Evolutionary conservation across 139 green algal genomes (phyloP).

Genomic region (Auxenochlorella pyrenoidosa): DNA sequence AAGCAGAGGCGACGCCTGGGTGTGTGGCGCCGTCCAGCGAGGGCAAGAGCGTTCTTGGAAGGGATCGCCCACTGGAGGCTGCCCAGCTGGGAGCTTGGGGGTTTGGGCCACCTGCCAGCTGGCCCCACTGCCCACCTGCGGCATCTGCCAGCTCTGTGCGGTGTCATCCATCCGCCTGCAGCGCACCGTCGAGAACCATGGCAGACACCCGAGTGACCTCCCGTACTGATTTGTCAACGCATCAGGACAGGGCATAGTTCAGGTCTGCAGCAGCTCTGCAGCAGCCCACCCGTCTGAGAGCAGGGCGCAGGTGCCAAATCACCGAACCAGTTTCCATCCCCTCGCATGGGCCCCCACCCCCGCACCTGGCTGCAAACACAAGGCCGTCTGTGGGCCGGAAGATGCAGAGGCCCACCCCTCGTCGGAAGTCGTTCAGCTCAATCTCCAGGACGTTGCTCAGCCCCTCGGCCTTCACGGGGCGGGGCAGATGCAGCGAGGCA

Average conservation of each 20-base stretch:
- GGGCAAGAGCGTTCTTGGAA: too few species aligned
- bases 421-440: conserved; percentile 44
- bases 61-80: too few species aligned
- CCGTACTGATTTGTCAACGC: too few species aligned
- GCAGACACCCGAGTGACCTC: too few species aligned
- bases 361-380: conserved; percentile 55
- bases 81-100: too few species aligned
- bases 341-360: background rate
- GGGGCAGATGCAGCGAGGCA: background rate
- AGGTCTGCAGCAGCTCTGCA: too few species aligned
- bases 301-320: too few species aligned
- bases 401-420: conserved; percentile 62
- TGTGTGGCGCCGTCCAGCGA: background rate
- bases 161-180: conserved; percentile 54
- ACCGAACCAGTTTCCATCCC: too few species aligned
- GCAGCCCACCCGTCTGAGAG: too few species aligned
- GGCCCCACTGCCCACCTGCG: conserved; percentile 37
- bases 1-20: too few species aligned
- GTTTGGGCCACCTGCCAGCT: background rate
- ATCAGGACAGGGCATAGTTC: too few species aligned
- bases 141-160: conserved; percentile 64
- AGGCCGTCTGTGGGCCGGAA: conserved; percentile 50
- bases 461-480: background rate
- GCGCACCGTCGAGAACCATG: background rate
- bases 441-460: conserved; percentile 20